Evolutionary conservation across 495 filamentous ascomycete genomes (phyloP), one percentile per base, ranked within the genome.

Genomic region (Ascodesmis nigricans): DNA sequence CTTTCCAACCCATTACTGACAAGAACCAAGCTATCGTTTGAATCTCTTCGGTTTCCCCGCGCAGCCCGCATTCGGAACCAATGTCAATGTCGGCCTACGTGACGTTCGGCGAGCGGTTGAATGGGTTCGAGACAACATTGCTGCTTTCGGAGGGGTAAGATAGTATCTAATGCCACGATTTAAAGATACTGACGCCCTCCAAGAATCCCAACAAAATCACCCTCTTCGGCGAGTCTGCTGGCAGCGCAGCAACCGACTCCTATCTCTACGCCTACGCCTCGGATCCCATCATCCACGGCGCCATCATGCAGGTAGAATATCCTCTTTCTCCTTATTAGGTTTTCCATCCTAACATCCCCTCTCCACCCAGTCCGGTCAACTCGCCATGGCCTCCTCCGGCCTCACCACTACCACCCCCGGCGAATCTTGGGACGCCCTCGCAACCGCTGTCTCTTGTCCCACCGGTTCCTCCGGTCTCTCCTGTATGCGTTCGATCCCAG

Each of bases 61-160:
- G 1, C 64, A 63, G 11, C 55, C 60, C 5, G 53, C 54, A 10
- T 44, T 69, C 33, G 50, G 60, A 32, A 9, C 18, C 15, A 43
- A 59, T 20, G 58, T 61, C 5, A 81, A 81, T 41, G 62, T 61
- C 0, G 75, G 67, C 0, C 57, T 82, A 4, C 53, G 62, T 19
- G 75, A 82, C 47, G 74, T 78, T 47, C 59, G 64, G 4, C 58
- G 73, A 24, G 74, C 69, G n/a, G 55, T 80, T 20, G 54, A 78
- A 39, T 82, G 75, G 75, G 63, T 78, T 6, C 63, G 73, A 35
- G 56, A 65, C 32, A 57, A 79, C 44, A 76, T 79, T 38, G 49
- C 57, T 33, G 54, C 61, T 3, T 79, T 81, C 44, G 73, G 73
- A 3, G 75, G 75, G n/a, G 33, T 30, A 30, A 15, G 28, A 5